A percentile compares a stretch with the other conserved stretches of the same genome.
Evolutionary conservation across 352 stramenopile genomes (phyloP).

Genomic region (Globisporangium cylindrosporum): DNA sequence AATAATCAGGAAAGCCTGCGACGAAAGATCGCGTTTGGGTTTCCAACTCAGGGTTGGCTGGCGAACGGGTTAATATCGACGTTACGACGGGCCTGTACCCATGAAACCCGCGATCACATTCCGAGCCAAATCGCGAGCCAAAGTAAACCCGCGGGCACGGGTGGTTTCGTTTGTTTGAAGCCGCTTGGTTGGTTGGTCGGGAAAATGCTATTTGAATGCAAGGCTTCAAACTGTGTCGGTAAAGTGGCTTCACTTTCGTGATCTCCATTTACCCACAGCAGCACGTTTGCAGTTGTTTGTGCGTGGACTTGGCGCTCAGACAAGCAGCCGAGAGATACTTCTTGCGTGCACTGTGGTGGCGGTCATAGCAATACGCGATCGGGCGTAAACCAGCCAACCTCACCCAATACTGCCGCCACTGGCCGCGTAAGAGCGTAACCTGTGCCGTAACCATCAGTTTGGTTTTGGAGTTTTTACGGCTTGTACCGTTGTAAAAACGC

Average conservation of each 20-base stretch:
- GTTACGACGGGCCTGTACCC: background rate
- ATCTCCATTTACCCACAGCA: background rate
- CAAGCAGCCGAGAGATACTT: background rate
- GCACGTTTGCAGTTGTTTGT: background rate
- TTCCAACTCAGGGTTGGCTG: background rate
- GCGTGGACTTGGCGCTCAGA: background rate
- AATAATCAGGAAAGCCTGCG: background rate
- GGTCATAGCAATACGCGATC: background rate
- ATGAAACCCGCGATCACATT: background rate
- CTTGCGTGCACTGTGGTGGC: background rate
- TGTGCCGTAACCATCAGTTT: slow-evolving; percentile 10
- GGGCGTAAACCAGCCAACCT: background rate
- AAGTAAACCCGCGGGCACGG: background rate
- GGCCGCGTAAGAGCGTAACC: background rate
- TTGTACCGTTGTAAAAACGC: slow-evolving; percentile 13
- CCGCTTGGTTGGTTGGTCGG: background rate
- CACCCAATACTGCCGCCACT: background rate
- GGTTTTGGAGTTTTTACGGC: background rate
- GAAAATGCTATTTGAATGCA: background rate
- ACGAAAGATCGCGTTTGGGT: background rate
- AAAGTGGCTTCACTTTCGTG: background rate
- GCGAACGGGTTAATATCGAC: background rate
- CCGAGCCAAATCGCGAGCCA: background rate
- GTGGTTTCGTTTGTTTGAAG: background rate
- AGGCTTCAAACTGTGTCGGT: background rate